Base-by-base conservation (phyloP, 2,329 filamentous ascomycete genomes). In the Fulvia fulva region DNA sequence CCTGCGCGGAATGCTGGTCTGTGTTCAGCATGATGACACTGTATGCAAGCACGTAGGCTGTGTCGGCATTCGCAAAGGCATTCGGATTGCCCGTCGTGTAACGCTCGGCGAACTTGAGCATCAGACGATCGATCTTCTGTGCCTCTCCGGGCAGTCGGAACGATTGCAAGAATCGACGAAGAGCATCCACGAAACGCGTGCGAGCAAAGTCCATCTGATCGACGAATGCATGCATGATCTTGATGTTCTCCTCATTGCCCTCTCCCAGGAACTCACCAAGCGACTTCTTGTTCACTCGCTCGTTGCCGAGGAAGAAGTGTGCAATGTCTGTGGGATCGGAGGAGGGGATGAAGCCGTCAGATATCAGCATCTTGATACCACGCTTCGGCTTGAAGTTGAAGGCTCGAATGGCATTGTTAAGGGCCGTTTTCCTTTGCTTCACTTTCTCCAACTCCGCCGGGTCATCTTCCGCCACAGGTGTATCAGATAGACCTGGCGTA, bases 331-430 rank as follows among this genome's bases (percentile, higher is more conserved):
- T 80, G 0, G 94, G 88, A 6, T 80, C 83, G 54, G 92, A 84
- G 56, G 88, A 93, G 1, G 83, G 76, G 59, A 99, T 96, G 72
- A 99, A 97, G 0, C 91, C 90, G 63, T 95, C 89, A 25, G 89
- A 83, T 12, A 97, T 71, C 19, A 99, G 76, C 16, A 88, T 77
- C 71, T 96, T 96, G 70, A 99, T 84, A 5, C 94, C 95, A 59
- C 89, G 86, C 75, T 99, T 99, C 0, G 95, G 91, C 73, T 99
- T 99, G 80, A 93, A 97, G 73, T 99, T 99, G 81, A 99, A 99
- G 62, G 91, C 88, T 51, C 87, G 86, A 55, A 97, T 88, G 1
- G 89, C 93, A 67, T 96, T 94, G 53, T 87, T 89, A 60, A 97
- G 77, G 0, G 94, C 94, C 6, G 91, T 97, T 77, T 99, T 99